Evolutionary conservation across 2,329 filamentous ascomycete genomes (phyloP), one percentile per base, ranked within the genome.

Genomic region (Metarhizium guizhouense): DNA sequence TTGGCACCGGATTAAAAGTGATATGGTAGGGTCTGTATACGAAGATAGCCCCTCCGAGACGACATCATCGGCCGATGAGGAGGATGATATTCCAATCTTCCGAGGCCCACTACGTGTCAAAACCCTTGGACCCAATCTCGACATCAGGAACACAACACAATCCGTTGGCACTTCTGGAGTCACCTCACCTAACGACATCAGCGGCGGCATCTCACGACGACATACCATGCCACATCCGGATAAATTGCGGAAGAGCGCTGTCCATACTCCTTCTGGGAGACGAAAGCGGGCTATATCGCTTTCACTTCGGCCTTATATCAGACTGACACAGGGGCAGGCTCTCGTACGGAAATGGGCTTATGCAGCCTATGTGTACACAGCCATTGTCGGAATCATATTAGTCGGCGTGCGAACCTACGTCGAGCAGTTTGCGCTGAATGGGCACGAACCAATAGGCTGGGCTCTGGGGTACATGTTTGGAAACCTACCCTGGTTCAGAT

Each of bases 361-460:
- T 67, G 90, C 94, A 2, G 69, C 74, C 0, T 94, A 89, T 65
- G 84, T 91, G 18, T 96, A 96, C 68, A 57, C 76, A 0, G 80
- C 83, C 51, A 82, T 95, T 7, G 53, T 85, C 8, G 64, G 74
- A 1, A 81, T 90, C 36, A 82, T 95, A 53, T 71, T 96, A 3
- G 71, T 84, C 3, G 87, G 85, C 0, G 79, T 97, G 32, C 82
- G 91, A 54, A 75, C 76, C 2, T 87, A 90, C 61, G 83, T 97
- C 52, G 73, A 79, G 43, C 71, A 73, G 47, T 76, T 81, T 59
- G 91, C 90, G 14, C 76, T 99, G 1, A 66, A 79, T 38, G 84
- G 83, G 16, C 74, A 84, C 53, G 94, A 99, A 63, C 91, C 94
- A 0, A 82, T 99, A 48, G 90, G 93, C 2, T 99, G 94, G 94